Evolutionary conservation across 371 early-diverging fungal species (phyloP).

Genomic region (Syncephalis plumigaleata): DNA sequence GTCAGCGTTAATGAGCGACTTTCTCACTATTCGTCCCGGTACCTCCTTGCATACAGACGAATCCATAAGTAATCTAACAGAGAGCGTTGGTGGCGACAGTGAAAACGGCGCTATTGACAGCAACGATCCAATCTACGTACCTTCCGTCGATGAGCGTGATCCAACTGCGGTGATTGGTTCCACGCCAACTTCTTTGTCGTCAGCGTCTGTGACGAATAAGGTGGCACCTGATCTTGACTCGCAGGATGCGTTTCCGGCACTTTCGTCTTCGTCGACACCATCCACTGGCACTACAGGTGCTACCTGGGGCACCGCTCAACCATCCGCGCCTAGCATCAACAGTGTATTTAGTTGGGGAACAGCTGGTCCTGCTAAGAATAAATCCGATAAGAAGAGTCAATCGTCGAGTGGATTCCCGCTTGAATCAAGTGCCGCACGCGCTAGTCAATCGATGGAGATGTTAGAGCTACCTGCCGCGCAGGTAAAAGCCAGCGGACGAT

Average conservation of each 20-base stretch:
- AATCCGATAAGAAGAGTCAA: neutral
- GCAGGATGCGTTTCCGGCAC: conserved; percentile 3
- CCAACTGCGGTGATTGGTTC: neutral
- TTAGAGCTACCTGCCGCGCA: conserved; percentile 41
- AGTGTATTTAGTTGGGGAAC: neutral
- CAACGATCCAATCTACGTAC: neutral
- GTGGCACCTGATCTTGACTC: conserved; percentile 5
- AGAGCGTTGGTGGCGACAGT: neutral
- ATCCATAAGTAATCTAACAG: neutral
- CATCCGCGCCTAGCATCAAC: neutral
- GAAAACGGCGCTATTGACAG: neutral
- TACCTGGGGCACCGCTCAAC: neutral
- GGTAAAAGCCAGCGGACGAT: conserved; percentile 20
- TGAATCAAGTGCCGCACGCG: neutral
- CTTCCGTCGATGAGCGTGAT: neutral
- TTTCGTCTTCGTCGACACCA: neutral
- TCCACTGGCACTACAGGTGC: neutral
- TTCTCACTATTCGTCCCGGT: neutral
- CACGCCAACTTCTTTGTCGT: neutral
- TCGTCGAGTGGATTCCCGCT: neutral
- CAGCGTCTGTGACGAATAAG: neutral
- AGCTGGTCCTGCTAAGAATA: too few relatives aligned
- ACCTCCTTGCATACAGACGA: neutral
- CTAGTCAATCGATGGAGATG: conserved; percentile 26
- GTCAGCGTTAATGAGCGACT: too few relatives aligned